Percentiles rank a stretch among this genome's conserved stretches.
phyloP scores from a whole-genome alignment of 768 basidiomycete genomes.

The Agaricus sinodeliciosus region DNA sequence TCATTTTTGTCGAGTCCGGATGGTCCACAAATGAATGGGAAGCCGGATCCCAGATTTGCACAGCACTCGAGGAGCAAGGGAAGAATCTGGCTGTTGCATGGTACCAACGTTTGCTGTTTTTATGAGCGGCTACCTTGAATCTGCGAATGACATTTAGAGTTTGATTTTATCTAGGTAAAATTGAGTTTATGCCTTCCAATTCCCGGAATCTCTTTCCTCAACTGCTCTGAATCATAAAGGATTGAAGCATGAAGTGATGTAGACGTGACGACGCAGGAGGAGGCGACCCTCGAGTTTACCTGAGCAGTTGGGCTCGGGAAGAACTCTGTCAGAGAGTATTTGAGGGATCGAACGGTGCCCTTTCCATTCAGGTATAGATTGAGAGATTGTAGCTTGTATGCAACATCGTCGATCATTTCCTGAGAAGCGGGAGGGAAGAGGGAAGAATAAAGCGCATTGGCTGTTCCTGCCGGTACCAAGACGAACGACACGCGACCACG shows the following conservation, averaged over 20 bases:
- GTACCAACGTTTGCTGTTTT: conserved; percentile 74
- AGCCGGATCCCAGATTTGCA: conserved; percentile 57
- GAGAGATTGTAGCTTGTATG: conserved; percentile 50
- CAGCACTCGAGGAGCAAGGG: conserved; percentile 33
- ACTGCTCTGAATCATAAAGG: conserved; percentile 70
- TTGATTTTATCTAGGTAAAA: conserved; percentile 13
- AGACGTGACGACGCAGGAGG: conserved; percentile 84
- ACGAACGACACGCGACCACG: conserved; percentile 34
- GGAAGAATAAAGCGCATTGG: conserved; percentile 83
- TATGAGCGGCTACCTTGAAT: conserved; percentile 79
- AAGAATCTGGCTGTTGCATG: conserved; percentile 49
- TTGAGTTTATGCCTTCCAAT: conserved; percentile 43
- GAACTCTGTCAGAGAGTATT: conserved; percentile 48
- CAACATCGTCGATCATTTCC: conserved; percentile 16
- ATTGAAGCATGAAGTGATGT: conserved; percentile 83
- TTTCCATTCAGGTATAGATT: conserved; percentile 39
- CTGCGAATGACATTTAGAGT: conserved; percentile 24
- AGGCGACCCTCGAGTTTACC: conserved; percentile 15
- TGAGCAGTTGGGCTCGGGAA: conserved; percentile 22
- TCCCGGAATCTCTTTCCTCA: conserved; percentile 65
- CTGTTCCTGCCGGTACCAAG: conserved; percentile 78
- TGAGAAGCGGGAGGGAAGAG: conserved; percentile 50
- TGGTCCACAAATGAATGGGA: conserved; percentile 39
- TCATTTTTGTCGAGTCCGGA: conserved; percentile 24
- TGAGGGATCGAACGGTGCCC: conserved; percentile 31